These are phyloP conservation scores for Musa schizocarpa DNA, from an alignment of 176 grass and related monocot genomes.

Conservation along the genomic window DNA sequence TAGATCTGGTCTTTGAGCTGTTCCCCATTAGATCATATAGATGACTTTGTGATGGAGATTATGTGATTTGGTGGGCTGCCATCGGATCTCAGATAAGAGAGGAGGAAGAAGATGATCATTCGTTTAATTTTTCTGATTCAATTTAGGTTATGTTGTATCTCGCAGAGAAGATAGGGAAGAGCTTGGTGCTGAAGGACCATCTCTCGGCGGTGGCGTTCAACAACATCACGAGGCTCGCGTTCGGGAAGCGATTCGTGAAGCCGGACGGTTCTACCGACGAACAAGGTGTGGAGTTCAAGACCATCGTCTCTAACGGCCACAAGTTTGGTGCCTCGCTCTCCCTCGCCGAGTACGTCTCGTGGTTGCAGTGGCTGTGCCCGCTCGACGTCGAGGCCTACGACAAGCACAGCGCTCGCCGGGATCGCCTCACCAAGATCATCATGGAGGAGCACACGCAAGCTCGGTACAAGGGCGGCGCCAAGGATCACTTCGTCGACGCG, in stretches of 20 bases:
- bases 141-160: background rate
- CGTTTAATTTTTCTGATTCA: background rate
- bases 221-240: constrained; percentile 68
- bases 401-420: constrained; percentile 33
- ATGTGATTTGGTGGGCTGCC: background rate
- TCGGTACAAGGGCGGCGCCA: constrained; percentile 32
- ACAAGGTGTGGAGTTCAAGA: constrained; percentile 69
- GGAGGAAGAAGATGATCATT: background rate
- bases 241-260: constrained; percentile 74
- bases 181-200: constrained; percentile 32
- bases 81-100: background rate
- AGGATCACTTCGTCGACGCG: constrained; percentile 65
- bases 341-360: constrained; percentile 37
- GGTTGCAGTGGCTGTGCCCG: constrained; percentile 45
- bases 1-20: too few species aligned
- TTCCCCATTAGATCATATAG: too few species aligned
- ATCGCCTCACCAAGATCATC: constrained; percentile 47
- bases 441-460: constrained; percentile 54
- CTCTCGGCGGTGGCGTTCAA: constrained; percentile 51
- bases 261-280: constrained; percentile 44
- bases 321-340: constrained; percentile 69
- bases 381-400: constrained; percentile 37
- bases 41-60: too few species aligned
- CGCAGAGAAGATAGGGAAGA: constrained; percentile 40
- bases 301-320: constrained; percentile 46